A percentile compares a stretch with the other conserved stretches of the same genome.
phyloP scores from a whole-genome alignment of 2,329 filamentous ascomycete genomes.

The Fusarium sp. region DNA sequence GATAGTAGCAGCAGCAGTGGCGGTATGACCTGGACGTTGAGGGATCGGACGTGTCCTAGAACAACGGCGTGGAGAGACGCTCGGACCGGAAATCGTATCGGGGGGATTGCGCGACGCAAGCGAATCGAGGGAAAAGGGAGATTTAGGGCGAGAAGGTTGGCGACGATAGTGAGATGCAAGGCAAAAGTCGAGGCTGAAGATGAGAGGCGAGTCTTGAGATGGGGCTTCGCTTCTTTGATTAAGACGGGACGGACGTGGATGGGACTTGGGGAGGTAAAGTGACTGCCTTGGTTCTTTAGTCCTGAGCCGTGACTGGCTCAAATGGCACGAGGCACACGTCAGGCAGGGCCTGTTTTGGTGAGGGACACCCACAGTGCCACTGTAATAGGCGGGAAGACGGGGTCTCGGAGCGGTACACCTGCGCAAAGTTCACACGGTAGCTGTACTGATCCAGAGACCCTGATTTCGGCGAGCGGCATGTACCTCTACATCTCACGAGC shows the following conservation, averaged over 20 bases:
- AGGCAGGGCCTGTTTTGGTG: slow-evolving; percentile 36
- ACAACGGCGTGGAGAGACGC: slow-evolving; percentile 33
- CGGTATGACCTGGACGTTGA: slow-evolving; percentile 39
- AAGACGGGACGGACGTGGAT: slow-evolving; percentile 26
- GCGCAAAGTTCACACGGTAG: background rate
- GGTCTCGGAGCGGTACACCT: slow-evolving; percentile 20
- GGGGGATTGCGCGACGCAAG: slow-evolving; percentile 8
- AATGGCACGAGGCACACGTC: slow-evolving; percentile 38
- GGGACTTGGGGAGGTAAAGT: slow-evolving; percentile 26
- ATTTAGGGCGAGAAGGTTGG: slow-evolving; percentile 8
- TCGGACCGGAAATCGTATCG: slow-evolving; percentile 30
- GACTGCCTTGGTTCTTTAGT: slow-evolving; percentile 36
- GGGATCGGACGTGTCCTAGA: slow-evolving; percentile 42
- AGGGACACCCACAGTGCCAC: slow-evolving; percentile 30
- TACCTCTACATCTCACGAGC: slow-evolving; percentile 15
- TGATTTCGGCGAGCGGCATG: background rate
- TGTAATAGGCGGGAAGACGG: slow-evolving; percentile 28
- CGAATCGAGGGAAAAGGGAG: slow-evolving; percentile 12
- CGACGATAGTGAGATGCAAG: slow-evolving; percentile 19
- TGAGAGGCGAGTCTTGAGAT: slow-evolving; percentile 35
- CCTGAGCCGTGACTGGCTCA: slow-evolving; percentile 28
- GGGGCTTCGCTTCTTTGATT: slow-evolving; percentile 35
- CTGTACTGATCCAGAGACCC: background rate
- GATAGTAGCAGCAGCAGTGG: slow-evolving; percentile 27
- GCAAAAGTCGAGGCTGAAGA: slow-evolving; percentile 36